Percentiles rank a stretch among this genome's conserved stretches.
Evolutionary conservation across 1,139 yeast genomes (phyloP).

Genomic region (Pichia sp.): DNA sequence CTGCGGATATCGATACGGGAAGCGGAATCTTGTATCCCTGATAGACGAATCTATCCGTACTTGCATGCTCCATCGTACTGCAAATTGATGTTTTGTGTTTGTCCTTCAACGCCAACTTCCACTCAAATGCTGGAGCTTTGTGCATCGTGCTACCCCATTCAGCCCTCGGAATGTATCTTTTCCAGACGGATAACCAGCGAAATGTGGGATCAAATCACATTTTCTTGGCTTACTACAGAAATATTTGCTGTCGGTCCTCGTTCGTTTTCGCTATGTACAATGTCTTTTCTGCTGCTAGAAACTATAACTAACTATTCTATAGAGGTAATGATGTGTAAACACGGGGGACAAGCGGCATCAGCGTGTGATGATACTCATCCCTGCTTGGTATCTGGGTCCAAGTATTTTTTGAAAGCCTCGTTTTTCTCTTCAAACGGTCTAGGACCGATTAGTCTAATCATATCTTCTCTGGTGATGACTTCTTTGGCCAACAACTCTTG

Average conservation of each 20-base stretch:
- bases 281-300: background rate
- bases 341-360: background rate
- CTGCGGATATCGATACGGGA: background rate
- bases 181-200: no score
- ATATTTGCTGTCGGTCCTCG: background rate
- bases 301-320: background rate
- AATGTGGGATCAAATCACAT: no score
- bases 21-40: background rate
- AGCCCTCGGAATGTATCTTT: no score
- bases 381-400: constrained; percentile 30
- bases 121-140: no score
- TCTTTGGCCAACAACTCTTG: constrained; percentile 64
- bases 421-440: constrained; percentile 75
- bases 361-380: background rate
- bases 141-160: no score
- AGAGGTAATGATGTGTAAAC: background rate
- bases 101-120: no score
- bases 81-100: background rate
- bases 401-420: constrained; percentile 76
- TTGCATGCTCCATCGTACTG: background rate
- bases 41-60: background rate
- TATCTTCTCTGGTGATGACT: constrained; percentile 75
- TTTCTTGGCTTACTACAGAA: no score
- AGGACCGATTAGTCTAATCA: constrained; percentile 68
- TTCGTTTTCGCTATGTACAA: constrained; percentile 5